Base-by-base conservation (phyloP, 495 filamentous ascomycete genomes). In the Aspergillus mulundensis region DNA sequence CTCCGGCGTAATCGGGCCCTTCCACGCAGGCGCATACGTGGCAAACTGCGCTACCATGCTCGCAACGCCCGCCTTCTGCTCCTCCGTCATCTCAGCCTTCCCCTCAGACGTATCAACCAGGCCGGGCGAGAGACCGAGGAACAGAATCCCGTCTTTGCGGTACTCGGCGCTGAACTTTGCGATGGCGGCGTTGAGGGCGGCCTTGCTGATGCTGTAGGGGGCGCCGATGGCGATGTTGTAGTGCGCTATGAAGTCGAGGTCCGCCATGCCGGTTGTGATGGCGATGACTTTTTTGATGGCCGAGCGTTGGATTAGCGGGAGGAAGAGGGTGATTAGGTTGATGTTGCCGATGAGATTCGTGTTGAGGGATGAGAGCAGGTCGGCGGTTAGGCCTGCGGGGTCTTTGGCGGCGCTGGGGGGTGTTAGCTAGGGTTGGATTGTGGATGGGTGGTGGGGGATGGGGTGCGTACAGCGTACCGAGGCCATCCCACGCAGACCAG, bases 241-340 rank as follows among this genome's bases (percentile, higher is more conserved):
- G 4, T 69, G 61, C 18, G 69, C 61, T 43, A 68, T 68, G 4
- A 77, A 42, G 45, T 82, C 76, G 16, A 80, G 23, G 54, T 81
- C 81, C 0, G 68, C 79, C 21, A 67, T 23, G 24, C 78, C 82
- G 11, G 61, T 73, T 10, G 79, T 77, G 24, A 85, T 76, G 23
- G 74, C 50, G 50, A 85, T 72, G 49, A 84, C 71, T 56, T 86
- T 86, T 63, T 84, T 85, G 23, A 23, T 59, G 11, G 64, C 60
- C 24, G 80, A 78, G n/a, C 70, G 67, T 3, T 66, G 62, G 57
- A 85, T 69, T 0, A 84, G 70, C 5, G 82, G 79, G 3, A 81
- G 28, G 65, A 81, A 84, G n/a, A 71, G 50, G 62, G 80, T 78
- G 61, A 78, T 75, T 1, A 80, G 65, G 54, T 84, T 71, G 62